Conservation (phyloP, 169 alveolate genomes). For the Eimeria maxima region DNA sequence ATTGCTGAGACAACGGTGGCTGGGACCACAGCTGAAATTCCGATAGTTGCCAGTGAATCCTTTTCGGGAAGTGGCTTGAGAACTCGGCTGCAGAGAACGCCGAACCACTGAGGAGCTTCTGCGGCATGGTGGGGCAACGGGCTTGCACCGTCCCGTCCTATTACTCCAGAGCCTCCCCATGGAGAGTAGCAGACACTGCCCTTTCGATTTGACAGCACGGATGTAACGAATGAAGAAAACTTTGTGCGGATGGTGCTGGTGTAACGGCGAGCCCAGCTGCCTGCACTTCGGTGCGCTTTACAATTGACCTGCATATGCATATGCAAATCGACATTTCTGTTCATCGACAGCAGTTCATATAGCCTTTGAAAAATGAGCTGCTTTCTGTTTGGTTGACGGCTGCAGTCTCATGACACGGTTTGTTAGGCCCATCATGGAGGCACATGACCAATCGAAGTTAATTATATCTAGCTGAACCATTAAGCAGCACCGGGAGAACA, state of each 20-base stretch:
- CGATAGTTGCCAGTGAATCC: not conserved
- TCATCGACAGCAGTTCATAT: not conserved
- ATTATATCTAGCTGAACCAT: not conserved
- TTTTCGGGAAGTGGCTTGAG: conserved; percentile 35
- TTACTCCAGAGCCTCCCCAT: conserved; percentile 36
- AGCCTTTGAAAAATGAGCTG: too few relatives aligned
- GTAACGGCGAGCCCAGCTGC: conserved; percentile 76
- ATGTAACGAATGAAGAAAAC: conserved; percentile 49
- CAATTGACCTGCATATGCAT: conserved; percentile 41
- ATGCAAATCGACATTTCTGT: not conserved
- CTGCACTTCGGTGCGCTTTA: conserved; percentile 42
- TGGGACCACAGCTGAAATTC: conserved; percentile 53
- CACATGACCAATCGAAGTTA: not conserved
- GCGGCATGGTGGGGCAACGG: conserved; percentile 5
- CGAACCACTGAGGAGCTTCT: conserved; percentile 61
- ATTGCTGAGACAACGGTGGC: conserved; percentile 41
- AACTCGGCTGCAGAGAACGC: conserved; percentile 66
- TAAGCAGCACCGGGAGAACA: not conserved
- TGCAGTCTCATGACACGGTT: too few relatives aligned
- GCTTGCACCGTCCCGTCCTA: not conserved
- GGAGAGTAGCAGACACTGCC: conserved; percentile 78
- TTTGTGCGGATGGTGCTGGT: conserved; percentile 56
- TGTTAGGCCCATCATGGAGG: not conserved
- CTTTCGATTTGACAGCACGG: conserved; percentile 23
- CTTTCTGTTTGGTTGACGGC: not conserved